These are phyloP conservation scores for Thecaphora thlaspeos DNA, from an alignment of 1,284 basidiomycete genomes.

Conservation along the genomic window DNA sequence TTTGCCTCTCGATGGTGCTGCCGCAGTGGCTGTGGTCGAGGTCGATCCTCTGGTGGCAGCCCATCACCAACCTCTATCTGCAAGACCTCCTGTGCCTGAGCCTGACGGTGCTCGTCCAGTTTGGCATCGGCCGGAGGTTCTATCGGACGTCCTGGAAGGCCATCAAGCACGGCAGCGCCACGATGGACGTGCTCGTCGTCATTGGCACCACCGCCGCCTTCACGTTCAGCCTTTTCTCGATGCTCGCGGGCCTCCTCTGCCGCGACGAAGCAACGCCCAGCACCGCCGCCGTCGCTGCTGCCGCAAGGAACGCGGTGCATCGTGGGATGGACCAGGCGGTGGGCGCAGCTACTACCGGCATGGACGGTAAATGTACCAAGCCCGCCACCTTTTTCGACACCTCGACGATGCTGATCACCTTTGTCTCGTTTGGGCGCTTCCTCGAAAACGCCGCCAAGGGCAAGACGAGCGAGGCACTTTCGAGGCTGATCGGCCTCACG, in stretches of 20 bases:
- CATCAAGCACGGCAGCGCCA: conserved; percentile 81
- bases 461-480: conserved; percentile 91
- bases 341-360: conserved; percentile 50
- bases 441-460: conserved; percentile 97
- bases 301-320: conserved; percentile 2
- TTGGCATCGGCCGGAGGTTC: conserved; percentile 84
- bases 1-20: conserved; percentile 84
- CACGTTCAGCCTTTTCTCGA: conserved; percentile 75
- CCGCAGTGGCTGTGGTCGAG: conserved; percentile 63
- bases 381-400: conserved; percentile 97
- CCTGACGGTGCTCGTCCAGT: conserved; percentile 90
- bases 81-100: conserved; percentile 77
- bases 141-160: conserved; percentile 88
- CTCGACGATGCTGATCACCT: conserved; percentile 96
- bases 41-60: conserved; percentile 47
- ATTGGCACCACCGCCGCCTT: conserved; percentile 93
- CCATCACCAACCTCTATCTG: conserved; percentile 65
- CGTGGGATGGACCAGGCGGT: conserved; percentile 16
- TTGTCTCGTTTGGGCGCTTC: conserved; percentile 91
- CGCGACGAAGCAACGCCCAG: conserved; percentile 3
- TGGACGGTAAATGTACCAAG: conserved; percentile 64
- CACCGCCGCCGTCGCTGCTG: not conserved
- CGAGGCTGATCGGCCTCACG: conserved; percentile 89
- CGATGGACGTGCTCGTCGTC: conserved; percentile 88
- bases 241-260: conserved; percentile 60